phyloP scores from a whole-genome alignment of 2,329 filamentous ascomycete species.

The Aspergillus chevalieri region DNA sequence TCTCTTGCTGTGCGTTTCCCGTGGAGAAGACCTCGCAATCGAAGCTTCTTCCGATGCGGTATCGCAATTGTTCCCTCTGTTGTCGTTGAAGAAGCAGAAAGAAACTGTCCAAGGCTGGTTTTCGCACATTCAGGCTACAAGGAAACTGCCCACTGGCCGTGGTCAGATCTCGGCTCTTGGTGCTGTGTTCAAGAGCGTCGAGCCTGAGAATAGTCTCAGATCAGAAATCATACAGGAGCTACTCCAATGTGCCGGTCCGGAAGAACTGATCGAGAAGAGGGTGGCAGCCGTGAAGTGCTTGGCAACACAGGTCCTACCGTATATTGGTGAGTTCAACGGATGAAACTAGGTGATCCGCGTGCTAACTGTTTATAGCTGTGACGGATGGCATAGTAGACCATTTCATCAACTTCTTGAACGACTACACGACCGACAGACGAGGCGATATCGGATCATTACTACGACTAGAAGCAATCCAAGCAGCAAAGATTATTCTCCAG shows the following conservation, averaged over 20 bases:
- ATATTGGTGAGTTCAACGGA: conserved; percentile 24
- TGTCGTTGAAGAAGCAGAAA: conserved; percentile 26
- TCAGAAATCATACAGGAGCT: conserved; percentile 28
- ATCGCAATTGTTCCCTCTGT: conserved; percentile 34
- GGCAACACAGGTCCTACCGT: conserved; percentile 30
- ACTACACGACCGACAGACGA: conserved; percentile 83
- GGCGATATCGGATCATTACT: conserved; percentile 88
- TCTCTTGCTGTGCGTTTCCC: conserved; percentile 35
- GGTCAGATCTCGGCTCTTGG: conserved; percentile 41
- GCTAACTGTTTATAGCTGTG: conserved; percentile 23
- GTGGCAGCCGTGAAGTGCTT: conserved; percentile 37
- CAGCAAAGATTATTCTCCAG: conserved; percentile 43
- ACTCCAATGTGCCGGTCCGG: conserved; percentile 28
- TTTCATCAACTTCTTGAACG: conserved; percentile 54
- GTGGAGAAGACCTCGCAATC: conserved; percentile 36
- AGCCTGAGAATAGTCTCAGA: conserved; percentile 16
- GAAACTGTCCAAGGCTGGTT: conserved; percentile 36
- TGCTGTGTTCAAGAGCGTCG: conserved; percentile 31
- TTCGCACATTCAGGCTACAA: conserved; percentile 28
- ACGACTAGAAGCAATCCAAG: conserved; percentile 68
- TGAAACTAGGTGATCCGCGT: background rate
- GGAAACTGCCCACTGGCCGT: conserved; percentile 34
- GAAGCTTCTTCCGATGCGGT: conserved; percentile 36
- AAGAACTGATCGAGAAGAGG: conserved; percentile 37
- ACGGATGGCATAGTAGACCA: conserved; percentile 22